Conservation (phyloP, 2,329 filamentous ascomycete species). For the Fusarium humuli region DNA sequence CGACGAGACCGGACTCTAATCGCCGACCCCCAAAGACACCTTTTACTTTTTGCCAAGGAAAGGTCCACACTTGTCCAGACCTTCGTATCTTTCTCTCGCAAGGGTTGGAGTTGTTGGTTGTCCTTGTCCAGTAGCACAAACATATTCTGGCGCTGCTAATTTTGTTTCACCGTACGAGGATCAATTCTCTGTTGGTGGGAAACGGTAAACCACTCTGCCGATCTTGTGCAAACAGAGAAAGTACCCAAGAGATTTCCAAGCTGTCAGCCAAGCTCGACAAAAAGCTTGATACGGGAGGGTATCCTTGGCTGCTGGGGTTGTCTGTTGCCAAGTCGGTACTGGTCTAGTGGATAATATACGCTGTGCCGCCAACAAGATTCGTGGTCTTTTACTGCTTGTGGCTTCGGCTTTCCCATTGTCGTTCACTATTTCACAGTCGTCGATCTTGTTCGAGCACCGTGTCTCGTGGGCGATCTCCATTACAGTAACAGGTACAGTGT, state of each 20-base stretch:
- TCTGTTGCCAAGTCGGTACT: slow-evolving; percentile 36
- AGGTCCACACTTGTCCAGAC: slow-evolving; percentile 23
- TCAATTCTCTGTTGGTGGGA: neutral
- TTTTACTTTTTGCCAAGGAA: slow-evolving; percentile 14
- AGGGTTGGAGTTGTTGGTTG: slow-evolving; percentile 17
- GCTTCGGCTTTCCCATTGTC: neutral
- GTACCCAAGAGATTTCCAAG: slow-evolving; percentile 24
- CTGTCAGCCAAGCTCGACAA: slow-evolving; percentile 22
- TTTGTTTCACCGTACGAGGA: slow-evolving; percentile 35
- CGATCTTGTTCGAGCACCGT: slow-evolving; percentile 8
- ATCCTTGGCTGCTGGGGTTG: neutral
- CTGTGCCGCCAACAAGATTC: slow-evolving; percentile 1
- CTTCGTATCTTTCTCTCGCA: slow-evolving; percentile 26
- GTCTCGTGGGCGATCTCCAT: slow-evolving; percentile 24
- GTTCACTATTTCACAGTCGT: slow-evolving; percentile 4
- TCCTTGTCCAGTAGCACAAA: slow-evolving; percentile 1
- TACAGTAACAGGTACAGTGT: slow-evolving; percentile 29
- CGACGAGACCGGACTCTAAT: slow-evolving; percentile 30
- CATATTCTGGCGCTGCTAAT: slow-evolving; percentile 2
- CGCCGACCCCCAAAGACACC: slow-evolving; percentile 35
- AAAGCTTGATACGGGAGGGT: slow-evolving; percentile 13
- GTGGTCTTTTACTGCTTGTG: neutral
- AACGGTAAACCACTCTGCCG: slow-evolving; percentile 8
- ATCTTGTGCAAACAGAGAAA: slow-evolving; percentile 15
- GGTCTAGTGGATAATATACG: neutral